Evolutionary conservation across 139 green algal species (phyloP).

Genomic region (Bryopsis sp.): DNA sequence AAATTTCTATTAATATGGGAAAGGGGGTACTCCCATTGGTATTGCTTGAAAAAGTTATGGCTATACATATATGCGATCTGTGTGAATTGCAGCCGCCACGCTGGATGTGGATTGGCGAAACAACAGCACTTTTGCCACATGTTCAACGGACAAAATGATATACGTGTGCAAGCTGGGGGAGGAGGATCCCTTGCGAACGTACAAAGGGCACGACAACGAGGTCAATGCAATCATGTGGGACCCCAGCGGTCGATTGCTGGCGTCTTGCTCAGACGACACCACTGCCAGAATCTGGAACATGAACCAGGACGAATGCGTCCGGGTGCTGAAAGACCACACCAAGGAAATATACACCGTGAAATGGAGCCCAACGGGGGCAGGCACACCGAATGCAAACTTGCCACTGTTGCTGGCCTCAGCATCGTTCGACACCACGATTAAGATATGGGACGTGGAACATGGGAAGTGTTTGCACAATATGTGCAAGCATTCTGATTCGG

Average conservation of each 20-base stretch:
- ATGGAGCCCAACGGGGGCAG: conserved; percentile 60
- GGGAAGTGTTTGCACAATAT: conserved; percentile 55
- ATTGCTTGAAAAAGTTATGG: conserved; percentile 16
- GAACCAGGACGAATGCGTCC: conserved; percentile 31
- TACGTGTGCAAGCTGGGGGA: conserved; percentile 74
- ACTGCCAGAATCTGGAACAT: conserved; percentile 64
- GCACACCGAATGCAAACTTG: conserved; percentile 48
- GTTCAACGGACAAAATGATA: conserved; percentile 78
- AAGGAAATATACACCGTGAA: conserved; percentile 86
- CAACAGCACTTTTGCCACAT: conserved; percentile 80
- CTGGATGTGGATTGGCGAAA: conserved; percentile 91
- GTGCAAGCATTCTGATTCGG: conserved; percentile 53
- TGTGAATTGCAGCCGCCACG: conserved; percentile 55
- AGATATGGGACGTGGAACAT: conserved; percentile 74
- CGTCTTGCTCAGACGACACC: conserved; percentile 80
- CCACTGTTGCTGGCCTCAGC: conserved; percentile 63
- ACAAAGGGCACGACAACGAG: conserved; percentile 72
- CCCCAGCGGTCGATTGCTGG: conserved; percentile 61
- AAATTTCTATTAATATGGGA: too few relatives aligned
- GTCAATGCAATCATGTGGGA: conserved; percentile 89
- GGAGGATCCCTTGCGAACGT: conserved; percentile 53
- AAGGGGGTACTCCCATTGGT: conserved; percentile 1
- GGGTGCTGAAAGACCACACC: conserved; percentile 47
- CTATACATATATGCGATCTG: background rate
- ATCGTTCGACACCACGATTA: conserved; percentile 76